Evolutionary conservation across 768 basidiomycete species (phyloP), one percentile per base, ranked within the genome.

Genomic region (Termitomyces sp.): DNA sequence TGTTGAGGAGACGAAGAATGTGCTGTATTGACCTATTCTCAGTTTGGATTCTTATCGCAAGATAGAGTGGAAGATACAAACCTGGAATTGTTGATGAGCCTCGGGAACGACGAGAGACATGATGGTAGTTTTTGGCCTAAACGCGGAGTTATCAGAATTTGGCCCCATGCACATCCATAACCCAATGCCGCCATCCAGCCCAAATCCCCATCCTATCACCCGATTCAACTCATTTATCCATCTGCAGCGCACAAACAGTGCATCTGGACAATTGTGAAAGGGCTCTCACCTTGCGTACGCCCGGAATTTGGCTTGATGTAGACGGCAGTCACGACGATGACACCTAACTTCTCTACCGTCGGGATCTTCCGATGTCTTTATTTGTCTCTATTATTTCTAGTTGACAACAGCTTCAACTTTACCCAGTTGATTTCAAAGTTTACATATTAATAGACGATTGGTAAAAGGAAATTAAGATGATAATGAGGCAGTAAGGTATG

Each of bases 81-180:
- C 93, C 81, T 94, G 94, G 78, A 96, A 96, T 78, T 95, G 94
- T 69, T 91, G 86, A 71, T 98, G 93, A 61, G 91, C 72, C 78
- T 98, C 96, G 57, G 94, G 96, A 58, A 94, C 86, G 70, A 95
- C 94, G 78, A 98, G 91, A 76, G 95, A 97, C 95, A 98, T 98
- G 63, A 56, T 73, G 66, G 58, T 54, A 56, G 53, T 54, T 56
- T 33, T 60, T 57, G 57, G 60, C 55, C 66, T 67, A 49, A 55
- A 49, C 15, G 31, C 45, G 61, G 46, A 62, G 61, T 52, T 58
- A 60, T 66, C 58, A 68, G 63, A 63, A 59, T 55, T 57, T 56
- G 31, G 43, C 53, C 51, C 30, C 31, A 50, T 49, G 35, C 45
- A 66, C 64, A 64, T 62, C 63, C 57, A 53, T 46, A 58, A 28